These are phyloP conservation scores for Hsuehochloa calcarea DNA, from an alignment of 176 grass and related monocot species.

Conservation along the genomic window DNA sequence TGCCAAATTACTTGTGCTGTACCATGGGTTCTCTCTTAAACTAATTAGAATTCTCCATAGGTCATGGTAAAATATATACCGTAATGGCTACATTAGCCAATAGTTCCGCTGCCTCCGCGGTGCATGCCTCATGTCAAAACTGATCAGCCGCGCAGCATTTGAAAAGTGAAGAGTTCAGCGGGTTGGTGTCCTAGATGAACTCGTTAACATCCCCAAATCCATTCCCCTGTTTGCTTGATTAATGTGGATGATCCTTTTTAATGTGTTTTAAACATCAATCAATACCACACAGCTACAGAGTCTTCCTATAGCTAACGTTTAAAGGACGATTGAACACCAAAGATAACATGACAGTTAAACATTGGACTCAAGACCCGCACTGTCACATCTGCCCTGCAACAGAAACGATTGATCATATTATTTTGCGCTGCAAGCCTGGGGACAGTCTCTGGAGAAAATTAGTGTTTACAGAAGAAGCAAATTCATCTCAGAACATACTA, in stretches of 20 bases:
- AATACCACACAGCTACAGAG: too few relatives aligned
- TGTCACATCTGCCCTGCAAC: too few relatives aligned
- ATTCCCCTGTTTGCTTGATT: neutral
- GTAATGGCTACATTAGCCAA: neutral
- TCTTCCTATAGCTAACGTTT: too few relatives aligned
- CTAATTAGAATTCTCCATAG: neutral
- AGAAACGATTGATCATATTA: too few relatives aligned
- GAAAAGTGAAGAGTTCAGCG: neutral
- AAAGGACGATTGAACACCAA: too few relatives aligned
- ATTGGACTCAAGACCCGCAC: too few relatives aligned
- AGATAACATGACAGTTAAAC: too few relatives aligned
- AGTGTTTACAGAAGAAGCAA: too few relatives aligned
- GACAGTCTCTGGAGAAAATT: too few relatives aligned
- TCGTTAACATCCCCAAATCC: neutral
- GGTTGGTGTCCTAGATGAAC: too few relatives aligned
- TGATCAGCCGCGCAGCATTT: neutral
- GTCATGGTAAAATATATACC: neutral
- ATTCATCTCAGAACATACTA: too few relatives aligned
- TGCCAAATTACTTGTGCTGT: neutral
- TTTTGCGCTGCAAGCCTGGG: too few relatives aligned
- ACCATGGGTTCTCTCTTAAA: neutral
- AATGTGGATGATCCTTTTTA: neutral
- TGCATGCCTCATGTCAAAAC: neutral
- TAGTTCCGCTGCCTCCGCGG: neutral
- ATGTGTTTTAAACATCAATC: neutral